Evolutionary conservation across 1,139 yeast genomes (phyloP).

Genomic region (Pneumocystis sp.): DNA sequence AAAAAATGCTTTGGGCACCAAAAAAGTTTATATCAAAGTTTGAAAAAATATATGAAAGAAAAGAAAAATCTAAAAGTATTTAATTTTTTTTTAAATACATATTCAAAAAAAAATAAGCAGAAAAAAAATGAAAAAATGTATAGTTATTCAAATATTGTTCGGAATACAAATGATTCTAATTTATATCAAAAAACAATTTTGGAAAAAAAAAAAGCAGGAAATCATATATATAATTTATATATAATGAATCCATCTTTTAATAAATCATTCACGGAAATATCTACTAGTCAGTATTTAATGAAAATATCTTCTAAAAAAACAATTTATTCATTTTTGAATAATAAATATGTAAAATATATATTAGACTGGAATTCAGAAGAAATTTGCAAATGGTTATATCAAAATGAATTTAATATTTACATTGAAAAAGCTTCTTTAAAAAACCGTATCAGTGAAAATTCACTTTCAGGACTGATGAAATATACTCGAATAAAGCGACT

Average conservation of each 20-base stretch:
- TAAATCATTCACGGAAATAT: not conserved
- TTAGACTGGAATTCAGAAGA: not conserved
- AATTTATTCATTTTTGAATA: not conserved
- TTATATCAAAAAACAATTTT: not conserved
- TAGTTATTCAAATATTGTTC: not conserved
- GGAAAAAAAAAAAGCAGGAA: not conserved
- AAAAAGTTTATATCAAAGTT: not conserved
- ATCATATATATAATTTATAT: not conserved
- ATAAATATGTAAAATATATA: not conserved
- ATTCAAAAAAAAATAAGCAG: not conserved
- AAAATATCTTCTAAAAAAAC: not conserved
- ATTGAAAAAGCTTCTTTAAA: not conserved
- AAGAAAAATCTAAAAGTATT: not conserved
- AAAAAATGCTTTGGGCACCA: not conserved
- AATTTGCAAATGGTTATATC: not conserved
- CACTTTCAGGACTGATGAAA: not conserved
- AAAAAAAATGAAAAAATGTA: not conserved
- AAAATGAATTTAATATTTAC: not conserved
- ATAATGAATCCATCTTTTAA: not conserved
- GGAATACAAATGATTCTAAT: not conserved
- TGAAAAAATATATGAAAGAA: not conserved
- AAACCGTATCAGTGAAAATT: not conserved
- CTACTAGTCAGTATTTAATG: not conserved
- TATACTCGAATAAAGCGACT: not conserved
- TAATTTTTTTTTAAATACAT: not conserved